Evolutionary conservation across 23 red algal species (phyloP), one percentile per base, ranked within the genome.

Genomic region (Agarophyton chilense): DNA sequence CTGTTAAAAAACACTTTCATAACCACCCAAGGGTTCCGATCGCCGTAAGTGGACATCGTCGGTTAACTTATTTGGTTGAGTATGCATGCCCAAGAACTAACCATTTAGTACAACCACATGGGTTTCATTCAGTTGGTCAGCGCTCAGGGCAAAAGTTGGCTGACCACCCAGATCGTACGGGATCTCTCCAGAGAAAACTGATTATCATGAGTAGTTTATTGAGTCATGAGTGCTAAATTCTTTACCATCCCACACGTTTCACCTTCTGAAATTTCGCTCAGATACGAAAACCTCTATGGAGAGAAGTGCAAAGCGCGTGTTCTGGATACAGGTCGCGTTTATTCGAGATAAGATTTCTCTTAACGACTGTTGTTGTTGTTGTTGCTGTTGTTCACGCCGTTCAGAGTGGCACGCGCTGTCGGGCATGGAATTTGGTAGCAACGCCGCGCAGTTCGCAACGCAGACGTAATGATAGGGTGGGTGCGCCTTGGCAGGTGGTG

Each of bases 301-400:
- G 92, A 95, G 2, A 90, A 90, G 56, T 98, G 97, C 45, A 98
- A 87, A 11, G 97, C 88, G 16, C 97, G 90, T 11, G 97, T 93
- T 53, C 97, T 93, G 12, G 92, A 95, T 17, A 98, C 93, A 58
- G 95, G 95, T 67, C 97, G 77, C 45, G 97, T 98, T 79, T 98
- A 95, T 58, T 98, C 97, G 78, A 98, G 96, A 74, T 98, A 93
- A 18, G 97, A 98, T n/a, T n/a, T n/a, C n/a, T n/a, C n/a, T n/a
- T n/a, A n/a, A n/a, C n/a, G n/a, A n/a, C n/a, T n/a, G n/a, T n/a
- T n/a, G n/a, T n/a, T n/a, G n/a, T n/a, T n/a, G n/a, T n/a, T n/a
- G n/a, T n/a, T n/a, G n/a, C n/a, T n/a, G n/a, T n/a, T n/a, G n/a
- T n/a, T n/a, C n/a, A n/a, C n/a, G n/a, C n/a, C n/a, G n/a, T n/a